phyloP scores from a whole-genome alignment of 148 eudicot species.

The Arctostaphylos glauca region DNA sequence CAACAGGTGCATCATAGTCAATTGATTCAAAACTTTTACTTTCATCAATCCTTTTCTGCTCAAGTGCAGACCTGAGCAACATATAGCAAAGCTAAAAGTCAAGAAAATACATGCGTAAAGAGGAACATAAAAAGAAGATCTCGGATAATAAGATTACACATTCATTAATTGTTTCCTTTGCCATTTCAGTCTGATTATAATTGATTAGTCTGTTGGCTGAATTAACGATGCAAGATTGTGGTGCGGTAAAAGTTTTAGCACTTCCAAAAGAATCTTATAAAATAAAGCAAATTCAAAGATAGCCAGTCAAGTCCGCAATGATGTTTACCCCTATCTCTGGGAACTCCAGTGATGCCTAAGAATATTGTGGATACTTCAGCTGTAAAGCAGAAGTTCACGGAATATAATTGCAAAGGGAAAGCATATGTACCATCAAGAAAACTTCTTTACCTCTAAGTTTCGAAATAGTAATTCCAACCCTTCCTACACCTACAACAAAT shows the following conservation, averaged over 20 bases:
- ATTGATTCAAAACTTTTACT: slow-evolving; percentile 54
- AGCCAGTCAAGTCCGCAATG: background rate
- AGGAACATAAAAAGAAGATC: background rate
- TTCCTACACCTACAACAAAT: background rate
- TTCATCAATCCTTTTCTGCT: slow-evolving; percentile 66
- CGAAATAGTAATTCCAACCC: background rate
- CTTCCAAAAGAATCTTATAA: background rate
- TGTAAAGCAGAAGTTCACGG: background rate
- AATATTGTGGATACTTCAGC: background rate
- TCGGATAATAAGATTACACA: background rate
- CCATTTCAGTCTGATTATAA: background rate
- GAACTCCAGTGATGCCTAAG: background rate
- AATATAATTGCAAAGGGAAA: background rate
- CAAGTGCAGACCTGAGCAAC: slow-evolving; percentile 64
- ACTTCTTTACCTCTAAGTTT: background rate
- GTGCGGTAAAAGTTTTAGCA: background rate
- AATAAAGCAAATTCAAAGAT: background rate
- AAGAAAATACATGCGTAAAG: slow-evolving; percentile 6
- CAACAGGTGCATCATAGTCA: slow-evolving; percentile 78
- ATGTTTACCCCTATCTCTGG: background rate
- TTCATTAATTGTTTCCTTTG: background rate
- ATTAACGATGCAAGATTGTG: background rate
- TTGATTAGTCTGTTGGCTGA: slow-evolving; percentile 4
- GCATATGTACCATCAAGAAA: background rate
- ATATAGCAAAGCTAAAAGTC: slow-evolving; percentile 16